A percentile compares a stretch with the other conserved stretches of the same genome.
These are phyloP conservation scores for Peltaster fructicola DNA, from an alignment of 2,329 filamentous ascomycete species.

Conservation along the genomic window DNA sequence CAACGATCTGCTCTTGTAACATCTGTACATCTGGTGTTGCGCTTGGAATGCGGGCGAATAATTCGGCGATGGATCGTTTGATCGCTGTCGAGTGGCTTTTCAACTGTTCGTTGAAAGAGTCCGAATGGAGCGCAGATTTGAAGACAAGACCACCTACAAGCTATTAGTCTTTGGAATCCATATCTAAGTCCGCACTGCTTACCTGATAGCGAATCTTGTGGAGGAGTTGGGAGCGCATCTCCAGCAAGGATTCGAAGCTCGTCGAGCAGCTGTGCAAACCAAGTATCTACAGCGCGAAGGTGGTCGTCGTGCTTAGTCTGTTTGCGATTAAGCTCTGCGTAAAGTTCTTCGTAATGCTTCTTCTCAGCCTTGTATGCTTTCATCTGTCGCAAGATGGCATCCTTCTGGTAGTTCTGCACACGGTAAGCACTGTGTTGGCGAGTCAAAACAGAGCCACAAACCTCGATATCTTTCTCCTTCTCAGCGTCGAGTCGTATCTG, in stretches of 20 bases:
- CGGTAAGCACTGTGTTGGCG: no score
- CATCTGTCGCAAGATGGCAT: conserved; percentile 94
- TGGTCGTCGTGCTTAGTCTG: conserved; percentile 81
- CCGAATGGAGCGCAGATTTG: conserved; percentile 34
- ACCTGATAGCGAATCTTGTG: conserved; percentile 13
- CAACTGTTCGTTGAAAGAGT: conserved; percentile 61
- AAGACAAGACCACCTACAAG: conserved; percentile 23
- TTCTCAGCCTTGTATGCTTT: conserved; percentile 92
- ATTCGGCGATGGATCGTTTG: conserved; percentile 50
- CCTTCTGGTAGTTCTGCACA: conserved; percentile 71
- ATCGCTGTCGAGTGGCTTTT: conserved; percentile 60
- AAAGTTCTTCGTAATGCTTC: conserved; percentile 57
- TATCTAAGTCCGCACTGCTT: no score
- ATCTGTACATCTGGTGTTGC: conserved; percentile 51
- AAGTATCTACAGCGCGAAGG: conserved; percentile 72
- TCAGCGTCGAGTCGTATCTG: conserved; percentile 48
- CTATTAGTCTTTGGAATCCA: conserved; percentile 8
- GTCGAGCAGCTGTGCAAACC: conserved; percentile 63
- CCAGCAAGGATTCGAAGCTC: conserved; percentile 28
- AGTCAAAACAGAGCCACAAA: conserved; percentile 33
- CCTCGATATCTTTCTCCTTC: conserved; percentile 56
- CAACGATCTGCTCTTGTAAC: conserved; percentile 58
- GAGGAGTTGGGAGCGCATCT: conserved; percentile 18
- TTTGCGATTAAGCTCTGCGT: conserved; percentile 64
- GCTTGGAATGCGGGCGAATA: conserved; percentile 38